Evolutionary conservation across 208 protist species (phyloP), one percentile per base, ranked within the genome.

Genomic region (Herpetomonas muscarum): DNA sequence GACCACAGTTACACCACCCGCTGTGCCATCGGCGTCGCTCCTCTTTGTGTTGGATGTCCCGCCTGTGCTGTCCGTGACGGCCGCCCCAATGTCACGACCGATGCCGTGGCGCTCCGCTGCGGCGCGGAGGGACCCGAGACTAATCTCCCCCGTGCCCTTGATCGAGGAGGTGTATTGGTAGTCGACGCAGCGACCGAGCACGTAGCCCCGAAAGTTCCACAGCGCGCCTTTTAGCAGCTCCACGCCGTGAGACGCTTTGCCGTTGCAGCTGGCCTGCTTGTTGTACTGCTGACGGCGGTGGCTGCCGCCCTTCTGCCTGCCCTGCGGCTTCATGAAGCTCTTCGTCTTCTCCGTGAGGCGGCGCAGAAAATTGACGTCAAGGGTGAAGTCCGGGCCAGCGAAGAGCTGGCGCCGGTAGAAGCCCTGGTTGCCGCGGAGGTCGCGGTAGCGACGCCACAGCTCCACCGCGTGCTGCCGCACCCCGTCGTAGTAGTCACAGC

Each of bases 401-500:
- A 94, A 42, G 9, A 92, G 72, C 2, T 56, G 31, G 9, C 65
- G 64, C 0, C 74, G 76, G 41, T 73, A 86, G 67, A 65, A 91
- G 2, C 83, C 85, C 34, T 72, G 64, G 53, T 90, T 77, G 28
- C 66, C 58, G 52, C 88, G 81, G 4, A 94, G 67, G 41, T 87
- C 56, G 22, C 85, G 76, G 64, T 94, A 94, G 25, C 48, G 60
- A 1, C 74, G 60, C 85, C 88, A 94, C 21, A 94, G 52, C 21
- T 61, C 41, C 0, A 78, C 29, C 53, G 53, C 73, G 42, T 62
- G 34, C 1, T 54, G 41, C 22, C 73, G 64, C 32, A 94, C 51
- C n/a, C 88, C 88, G 10, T 79, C 55, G 67, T 81, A 92, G 73
- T 87, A 91, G 49, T 94, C 88, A 42, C 80, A 72, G 4, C 88